Conservation (phyloP, 768 basidiomycete genomes). For the Suillus subluteus region DNA sequence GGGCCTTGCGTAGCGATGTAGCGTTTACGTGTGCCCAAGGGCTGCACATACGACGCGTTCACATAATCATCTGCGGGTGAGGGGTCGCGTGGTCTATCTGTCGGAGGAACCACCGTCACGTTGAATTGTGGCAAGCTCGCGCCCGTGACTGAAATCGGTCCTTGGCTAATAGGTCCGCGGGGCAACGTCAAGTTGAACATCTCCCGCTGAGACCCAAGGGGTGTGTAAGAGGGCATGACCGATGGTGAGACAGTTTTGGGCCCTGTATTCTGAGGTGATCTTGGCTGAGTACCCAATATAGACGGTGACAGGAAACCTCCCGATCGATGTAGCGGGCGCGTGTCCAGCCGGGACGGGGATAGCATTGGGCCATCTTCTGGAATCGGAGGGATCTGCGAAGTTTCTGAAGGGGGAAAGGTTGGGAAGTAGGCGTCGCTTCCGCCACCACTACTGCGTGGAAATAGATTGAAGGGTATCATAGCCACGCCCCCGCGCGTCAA, state of each 20-base stretch:
- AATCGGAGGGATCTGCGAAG: not conserved
- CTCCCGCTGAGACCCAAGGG: not conserved
- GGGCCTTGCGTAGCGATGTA: conserved; percentile 99
- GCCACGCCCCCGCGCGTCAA: not conserved
- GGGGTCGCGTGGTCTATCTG: conserved; percentile 15
- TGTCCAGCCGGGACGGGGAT: not conserved
- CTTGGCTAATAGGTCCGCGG: not conserved
- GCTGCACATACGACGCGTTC: conserved; percentile 93
- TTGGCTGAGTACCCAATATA: not conserved
- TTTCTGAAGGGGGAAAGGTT: not conserved
- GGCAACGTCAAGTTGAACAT: conserved; percentile 2
- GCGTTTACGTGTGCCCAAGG: conserved; percentile 74
- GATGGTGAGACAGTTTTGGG: not conserved
- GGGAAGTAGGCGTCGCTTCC: conserved; percentile 5
- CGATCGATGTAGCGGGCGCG: not conserved
- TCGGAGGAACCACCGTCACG: not conserved
- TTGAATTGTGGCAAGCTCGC: not conserved
- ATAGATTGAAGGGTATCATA: not conserved
- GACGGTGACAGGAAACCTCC: conserved; percentile 4
- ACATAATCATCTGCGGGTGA: conserved; percentile 83
- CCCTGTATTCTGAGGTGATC: not conserved
- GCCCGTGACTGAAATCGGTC: not conserved
- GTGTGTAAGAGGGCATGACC: not conserved
- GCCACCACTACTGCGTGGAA: not conserved
- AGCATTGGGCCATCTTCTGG: not conserved